Evolutionary conservation across 2,329 filamentous ascomycete genomes (phyloP).

Genomic region (Aureobasidium sp.): DNA sequence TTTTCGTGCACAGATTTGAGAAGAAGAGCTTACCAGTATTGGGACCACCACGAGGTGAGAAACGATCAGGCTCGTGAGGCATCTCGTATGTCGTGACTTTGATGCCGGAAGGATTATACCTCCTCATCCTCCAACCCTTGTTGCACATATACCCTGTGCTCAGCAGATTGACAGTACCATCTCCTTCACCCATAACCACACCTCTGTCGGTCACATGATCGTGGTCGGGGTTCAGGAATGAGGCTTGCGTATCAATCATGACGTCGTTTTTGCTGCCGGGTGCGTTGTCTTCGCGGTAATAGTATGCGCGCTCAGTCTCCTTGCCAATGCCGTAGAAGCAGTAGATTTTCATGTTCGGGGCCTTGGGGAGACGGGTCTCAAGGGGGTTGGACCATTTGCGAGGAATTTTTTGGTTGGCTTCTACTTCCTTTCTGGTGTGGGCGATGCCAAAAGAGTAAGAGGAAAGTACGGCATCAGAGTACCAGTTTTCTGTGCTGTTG

Average conservation of each 20-base stretch:
- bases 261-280: conserved; percentile 56
- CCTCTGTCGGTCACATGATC: conserved; percentile 80
- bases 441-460: conserved; percentile 88
- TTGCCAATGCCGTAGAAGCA: conserved; percentile 97
- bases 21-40: conserved; percentile 45
- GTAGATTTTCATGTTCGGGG: conserved; percentile 86
- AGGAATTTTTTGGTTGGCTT: conserved; percentile 48
- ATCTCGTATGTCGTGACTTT: conserved; percentile 87
- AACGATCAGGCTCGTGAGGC: conserved; percentile 90
- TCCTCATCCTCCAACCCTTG: conserved; percentile 84
- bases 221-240: conserved; percentile 46
- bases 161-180: conserved; percentile 90
- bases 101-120: conserved; percentile 81
- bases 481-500: conserved; percentile 77
- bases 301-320: conserved; percentile 86
- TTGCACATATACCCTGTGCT: conserved; percentile 95
- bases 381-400: conserved; percentile 91
- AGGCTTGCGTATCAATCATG: conserved; percentile 58
- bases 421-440: conserved; percentile 68
- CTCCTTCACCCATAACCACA: conserved; percentile 91
- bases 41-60: conserved; percentile 67
- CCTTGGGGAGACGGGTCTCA: conserved; percentile 76
- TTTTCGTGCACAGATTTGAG: neutral
- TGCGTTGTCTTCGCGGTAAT: conserved; percentile 68
- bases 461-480: conserved; percentile 58